phyloP scores from a whole-genome alignment of 1,139 yeast species.

The Hyphopichia fennica region DNA sequence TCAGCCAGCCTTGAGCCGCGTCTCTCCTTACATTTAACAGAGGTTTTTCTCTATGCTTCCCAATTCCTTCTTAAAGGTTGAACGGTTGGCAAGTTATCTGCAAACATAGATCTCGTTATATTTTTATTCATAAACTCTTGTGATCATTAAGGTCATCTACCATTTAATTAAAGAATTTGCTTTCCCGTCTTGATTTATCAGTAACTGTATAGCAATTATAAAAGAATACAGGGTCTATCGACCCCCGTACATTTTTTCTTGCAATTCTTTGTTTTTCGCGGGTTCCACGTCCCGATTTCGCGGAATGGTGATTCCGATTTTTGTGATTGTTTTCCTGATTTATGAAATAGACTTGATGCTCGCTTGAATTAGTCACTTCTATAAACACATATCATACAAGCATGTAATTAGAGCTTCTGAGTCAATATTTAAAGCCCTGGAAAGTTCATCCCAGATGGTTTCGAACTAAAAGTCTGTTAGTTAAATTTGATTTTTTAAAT shows the following conservation, averaged over 20 bases:
- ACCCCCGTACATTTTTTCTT: neutral
- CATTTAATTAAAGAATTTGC: too few species aligned
- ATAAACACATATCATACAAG: neutral
- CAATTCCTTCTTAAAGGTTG: too few species aligned
- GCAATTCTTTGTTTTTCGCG: neutral
- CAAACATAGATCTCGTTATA: too few species aligned
- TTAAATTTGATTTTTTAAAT: neutral
- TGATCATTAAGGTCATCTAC: too few species aligned
- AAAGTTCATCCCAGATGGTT: conserved; percentile 6
- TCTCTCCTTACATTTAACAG: too few species aligned
- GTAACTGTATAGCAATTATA: too few species aligned
- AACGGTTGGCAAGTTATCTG: too few species aligned
- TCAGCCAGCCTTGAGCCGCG: too few species aligned
- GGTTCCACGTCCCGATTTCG: neutral
- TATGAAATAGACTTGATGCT: neutral
- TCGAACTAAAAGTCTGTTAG: conserved; percentile 8
- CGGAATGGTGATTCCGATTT: neutral
- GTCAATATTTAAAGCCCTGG: neutral
- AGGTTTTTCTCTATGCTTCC: too few species aligned
- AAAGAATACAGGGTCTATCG: too few species aligned
- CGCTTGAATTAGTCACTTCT: neutral
- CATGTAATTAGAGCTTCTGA: neutral
- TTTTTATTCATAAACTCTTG: too few species aligned
- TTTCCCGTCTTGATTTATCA: too few species aligned
- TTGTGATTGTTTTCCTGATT: neutral